Evolutionary conservation across 169 alveolate genomes (phyloP), one percentile per base, ranked within the genome.

Genomic region (Prorocentrum cordatum): DNA sequence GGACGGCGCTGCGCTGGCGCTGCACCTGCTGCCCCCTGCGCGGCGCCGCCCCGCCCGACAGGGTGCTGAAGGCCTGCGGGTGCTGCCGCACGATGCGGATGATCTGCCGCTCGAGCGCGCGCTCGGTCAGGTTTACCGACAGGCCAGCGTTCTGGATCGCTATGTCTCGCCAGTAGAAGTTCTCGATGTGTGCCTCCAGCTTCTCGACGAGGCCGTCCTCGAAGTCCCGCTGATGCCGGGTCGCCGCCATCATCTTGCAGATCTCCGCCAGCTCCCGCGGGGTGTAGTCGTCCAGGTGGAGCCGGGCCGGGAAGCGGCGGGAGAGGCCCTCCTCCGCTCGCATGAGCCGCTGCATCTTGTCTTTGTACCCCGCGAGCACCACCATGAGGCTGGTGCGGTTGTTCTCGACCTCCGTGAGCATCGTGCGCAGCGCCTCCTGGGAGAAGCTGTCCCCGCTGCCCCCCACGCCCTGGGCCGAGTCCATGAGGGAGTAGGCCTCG

Each of bases 321-420:
- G 91, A 79, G 27, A 82, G 22, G 38, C 91, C 91, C 31, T 82
- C 91, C 77, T 82, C 66, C 26, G 54, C 2, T 58, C 72, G 47
- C 77, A 35, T 6, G 12, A 33, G 2, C 10, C 54, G 7, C 22
- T 32, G 2, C 29, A 6, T 14, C 35, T 35, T 66, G 20, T 54
- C 91, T 80, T 82, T 82, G 91, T 82, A 82, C 7, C 91, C 91
- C 1, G 91, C 91, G 36, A 82, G 80, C 70, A 82, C 91, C 22
- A 82, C 91, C 91, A 82, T 62, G n/a, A 82, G 80, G 29, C 64
- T 82, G 9, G 91, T 82, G 66, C 91, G 91, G 68, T 82, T 68
- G 36, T 82, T 82, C 91, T 82, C 91, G 70, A 82, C 91, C 42
- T 42, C 16, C 54, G n/a, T n/a, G n/a, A n/a, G n/a, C n/a, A n/a